Conservation (phyloP, 2,329 filamentous ascomycete genomes). For the Sclerotinia minor region DNA sequence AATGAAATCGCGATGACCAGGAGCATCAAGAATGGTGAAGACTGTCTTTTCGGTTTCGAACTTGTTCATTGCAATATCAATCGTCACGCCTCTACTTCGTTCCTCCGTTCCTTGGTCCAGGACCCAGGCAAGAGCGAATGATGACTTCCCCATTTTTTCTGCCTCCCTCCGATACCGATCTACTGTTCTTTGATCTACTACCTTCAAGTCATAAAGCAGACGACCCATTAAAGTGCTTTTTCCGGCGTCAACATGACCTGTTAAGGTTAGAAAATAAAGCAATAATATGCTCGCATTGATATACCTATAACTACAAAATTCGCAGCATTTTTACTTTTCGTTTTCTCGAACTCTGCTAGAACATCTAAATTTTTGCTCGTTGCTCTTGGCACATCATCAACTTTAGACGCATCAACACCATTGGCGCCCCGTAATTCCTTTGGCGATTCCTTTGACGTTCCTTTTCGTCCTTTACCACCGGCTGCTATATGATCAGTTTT, state of each 20-base stretch:
- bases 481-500: constrained; percentile 47
- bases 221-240: constrained; percentile 98
- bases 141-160: constrained; percentile 87
- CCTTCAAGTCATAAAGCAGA: constrained; percentile 83
- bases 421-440: constrained; percentile 48
- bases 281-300: constrained; percentile 41
- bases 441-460: constrained; percentile 46
- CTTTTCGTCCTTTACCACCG: constrained; percentile 45
- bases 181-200: constrained; percentile 83
- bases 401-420: constrained; percentile 48
- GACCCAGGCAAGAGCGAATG: constrained; percentile 96
- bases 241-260: constrained; percentile 93
- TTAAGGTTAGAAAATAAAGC: constrained; percentile 24
- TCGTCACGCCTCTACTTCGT: constrained; percentile 85
- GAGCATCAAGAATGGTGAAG: constrained; percentile 94
- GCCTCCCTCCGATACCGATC: constrained; percentile 88
- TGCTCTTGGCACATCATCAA: constrained; percentile 57
- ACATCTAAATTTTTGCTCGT: constrained; percentile 84
- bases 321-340: constrained; percentile 73
- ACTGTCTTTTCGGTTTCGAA: constrained; percentile 85
- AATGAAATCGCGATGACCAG: constrained; percentile 92
- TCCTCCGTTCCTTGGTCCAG: constrained; percentile 92
- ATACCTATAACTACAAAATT: constrained; percentile 92
- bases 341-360: constrained; percentile 73
- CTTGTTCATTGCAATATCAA: constrained; percentile 92